phyloP scores from a whole-genome alignment of 2,329 filamentous ascomycete species.

The Fusarium illudens region DNA sequence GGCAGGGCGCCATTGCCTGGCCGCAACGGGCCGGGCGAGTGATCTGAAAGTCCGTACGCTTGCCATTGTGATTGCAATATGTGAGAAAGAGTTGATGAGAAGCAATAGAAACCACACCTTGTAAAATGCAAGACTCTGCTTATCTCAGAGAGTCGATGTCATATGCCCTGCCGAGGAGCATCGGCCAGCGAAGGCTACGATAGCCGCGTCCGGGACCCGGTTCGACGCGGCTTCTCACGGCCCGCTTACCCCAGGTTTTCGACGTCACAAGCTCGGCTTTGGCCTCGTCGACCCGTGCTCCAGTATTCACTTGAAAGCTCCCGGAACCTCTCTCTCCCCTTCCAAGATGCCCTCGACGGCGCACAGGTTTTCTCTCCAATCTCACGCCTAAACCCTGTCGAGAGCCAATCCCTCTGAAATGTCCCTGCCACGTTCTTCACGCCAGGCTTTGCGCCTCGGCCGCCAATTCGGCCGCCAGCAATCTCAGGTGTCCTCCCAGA shows the following conservation, averaged over 20 bases:
- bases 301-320: slow-evolving; percentile 22
- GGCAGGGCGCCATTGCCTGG: slow-evolving; percentile 36
- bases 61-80: slow-evolving; percentile 47
- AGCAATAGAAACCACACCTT: background rate
- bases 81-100: background rate
- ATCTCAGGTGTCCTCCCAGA: slow-evolving; percentile 39
- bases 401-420: slow-evolving; percentile 45
- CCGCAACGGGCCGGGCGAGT: slow-evolving; percentile 46
- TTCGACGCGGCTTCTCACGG: slow-evolving; percentile 36
- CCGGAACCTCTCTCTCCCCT: slow-evolving; percentile 4
- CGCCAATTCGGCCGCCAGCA: slow-evolving; percentile 50
- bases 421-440: slow-evolving; percentile 58
- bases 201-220: slow-evolving; percentile 26
- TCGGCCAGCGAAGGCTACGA: slow-evolving; percentile 34
- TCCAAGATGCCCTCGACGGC: slow-evolving; percentile 14
- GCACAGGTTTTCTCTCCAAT: slow-evolving; percentile 4
- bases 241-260: slow-evolving; percentile 42
- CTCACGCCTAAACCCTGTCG: slow-evolving; percentile 2
- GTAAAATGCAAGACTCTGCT: slow-evolving; percentile 1
- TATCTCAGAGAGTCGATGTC: slow-evolving; percentile 7
- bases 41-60: slow-evolving; percentile 51
- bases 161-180: slow-evolving; percentile 26
- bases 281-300: slow-evolving; percentile 18
- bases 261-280: slow-evolving; percentile 43
- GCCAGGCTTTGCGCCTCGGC: slow-evolving; percentile 54